Evolutionary conservation across 805 yeast species (phyloP).

Genomic region (Candida ficus): DNA sequence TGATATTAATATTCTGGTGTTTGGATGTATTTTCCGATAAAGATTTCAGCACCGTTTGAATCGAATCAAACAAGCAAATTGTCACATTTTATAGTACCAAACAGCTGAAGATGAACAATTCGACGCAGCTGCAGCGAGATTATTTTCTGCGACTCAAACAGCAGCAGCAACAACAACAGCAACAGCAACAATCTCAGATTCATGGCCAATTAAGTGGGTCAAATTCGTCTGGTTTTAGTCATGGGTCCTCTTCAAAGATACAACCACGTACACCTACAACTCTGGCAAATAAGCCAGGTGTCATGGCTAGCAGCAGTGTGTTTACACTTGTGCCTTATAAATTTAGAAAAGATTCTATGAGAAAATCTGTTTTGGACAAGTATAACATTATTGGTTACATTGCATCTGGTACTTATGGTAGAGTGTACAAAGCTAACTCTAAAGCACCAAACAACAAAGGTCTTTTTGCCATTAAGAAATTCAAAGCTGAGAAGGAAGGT

Average conservation of each 20-base stretch:
- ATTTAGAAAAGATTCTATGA: slow-evolving; percentile 54
- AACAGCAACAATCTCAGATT: slow-evolving; percentile 1
- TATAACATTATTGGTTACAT: slow-evolving; percentile 91
- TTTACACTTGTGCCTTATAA: slow-evolving; percentile 57
- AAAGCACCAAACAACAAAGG: slow-evolving; percentile 24
- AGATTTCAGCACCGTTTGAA: too few species aligned
- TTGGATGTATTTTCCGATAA: not conserved
- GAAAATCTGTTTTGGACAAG: slow-evolving; percentile 74
- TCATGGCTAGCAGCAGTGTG: slow-evolving; percentile 48
- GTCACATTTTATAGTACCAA: too few species aligned
- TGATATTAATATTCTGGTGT: too few species aligned
- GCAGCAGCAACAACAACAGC: slow-evolving; percentile 5
- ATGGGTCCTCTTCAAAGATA: slow-evolving; percentile 1
- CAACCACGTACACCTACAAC: slow-evolving; percentile 1
- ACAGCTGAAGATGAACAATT: slow-evolving; percentile 4
- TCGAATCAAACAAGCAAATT: too few species aligned
- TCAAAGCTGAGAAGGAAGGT: slow-evolving; percentile 89
- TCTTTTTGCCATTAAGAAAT: slow-evolving; percentile 80
- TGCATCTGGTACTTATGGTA: slow-evolving; percentile 98
- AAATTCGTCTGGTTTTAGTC: not conserved
- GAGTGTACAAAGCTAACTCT: slow-evolving; percentile 83
- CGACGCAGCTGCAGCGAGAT: slow-evolving; percentile 11
- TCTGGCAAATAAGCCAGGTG: slow-evolving; percentile 4
- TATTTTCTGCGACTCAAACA: slow-evolving; percentile 10
- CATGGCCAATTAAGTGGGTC: slow-evolving; percentile 1